Evolutionary conservation across 225 moss, liverwort and hornwort genomes (phyloP), one percentile per base, ranked within the genome.

Genomic region (Neckera pumila): DNA sequence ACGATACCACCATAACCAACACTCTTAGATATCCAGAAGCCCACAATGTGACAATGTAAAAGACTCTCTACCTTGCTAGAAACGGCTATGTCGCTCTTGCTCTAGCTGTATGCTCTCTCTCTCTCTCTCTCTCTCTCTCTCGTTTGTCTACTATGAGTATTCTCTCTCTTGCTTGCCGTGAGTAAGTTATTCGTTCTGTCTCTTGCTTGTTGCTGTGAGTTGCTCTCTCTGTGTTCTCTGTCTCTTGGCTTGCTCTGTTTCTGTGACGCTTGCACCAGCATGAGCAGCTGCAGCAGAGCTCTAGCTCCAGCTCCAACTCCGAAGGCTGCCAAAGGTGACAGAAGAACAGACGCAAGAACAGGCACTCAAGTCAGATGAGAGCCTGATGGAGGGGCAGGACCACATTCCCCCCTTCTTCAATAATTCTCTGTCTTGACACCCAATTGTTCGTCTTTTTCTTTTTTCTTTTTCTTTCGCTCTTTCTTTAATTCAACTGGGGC

Each of bases 341-440:
- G 82, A 47, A 11, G 47, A 81, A 86, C 91, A 91, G 88, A 61
- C 79, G 86, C 88, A 77, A 91, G 88, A 86, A 78, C 88, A 73
- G 89, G 17, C 86, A 60, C 47, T 72, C 45, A 23, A 80, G 90
- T 73, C 64, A 90, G 90, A 83, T 19, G 69, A 87, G 60, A 45
- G 60, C 38, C 71, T 62, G 83, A 86, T 69, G 61, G 71, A 34
- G 59, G 59, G n/a, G 83, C 69, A 82, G 88, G 82, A 82, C 91
- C 86, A 83, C 91, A 91, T 91, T 86, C 86, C 83, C 79, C 69
- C 53, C 53, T 18, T 53, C 49, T n/a, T 53, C 90, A 91, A 88
- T 89, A 86, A 88, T 89, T 91, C 91, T 36, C 56, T 57, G 42
- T 34, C 42, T 73, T 73, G 71, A 54, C 49, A 49, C 83, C 83